phyloP scores from a whole-genome alignment of 2,329 filamentous ascomycete genomes.

The Pseudogymnoascus sp. region DNA sequence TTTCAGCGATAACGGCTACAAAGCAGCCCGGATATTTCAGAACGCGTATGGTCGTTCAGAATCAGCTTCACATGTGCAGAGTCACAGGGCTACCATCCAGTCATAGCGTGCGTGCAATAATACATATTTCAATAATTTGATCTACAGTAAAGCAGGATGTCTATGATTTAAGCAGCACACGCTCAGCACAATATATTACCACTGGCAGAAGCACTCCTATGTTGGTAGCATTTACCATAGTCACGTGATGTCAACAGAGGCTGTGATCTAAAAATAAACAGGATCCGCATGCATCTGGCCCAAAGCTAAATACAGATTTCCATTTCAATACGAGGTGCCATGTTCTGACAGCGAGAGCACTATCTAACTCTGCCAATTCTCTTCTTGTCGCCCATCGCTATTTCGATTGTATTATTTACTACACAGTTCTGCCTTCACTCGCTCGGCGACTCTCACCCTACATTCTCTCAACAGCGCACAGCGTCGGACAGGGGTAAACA shows the following conservation, averaged over 20 bases:
- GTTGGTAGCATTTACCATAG: neutral
- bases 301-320: constrained; percentile 5
- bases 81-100: neutral
- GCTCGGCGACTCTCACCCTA: constrained; percentile 1
- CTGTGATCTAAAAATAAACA: constrained; percentile 5
- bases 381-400: neutral
- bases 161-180: neutral
- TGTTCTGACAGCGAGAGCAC: neutral
- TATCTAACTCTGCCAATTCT: neutral
- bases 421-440: constrained; percentile 10
- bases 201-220: neutral
- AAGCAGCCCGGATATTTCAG: neutral
- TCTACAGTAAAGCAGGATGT: neutral
- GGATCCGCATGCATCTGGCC: constrained; percentile 4
- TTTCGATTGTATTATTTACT: neutral
- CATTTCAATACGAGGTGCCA: neutral
- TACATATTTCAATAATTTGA: neutral
- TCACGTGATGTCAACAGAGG: neutral
- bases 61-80: neutral
- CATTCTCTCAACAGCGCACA: neutral
- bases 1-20: neutral
- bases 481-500: constrained; percentile 4
- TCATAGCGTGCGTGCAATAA: neutral
- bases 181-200: neutral
- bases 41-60: neutral